Evolutionary conservation across 2,329 filamentous ascomycete genomes (phyloP).

Genomic region (Claviceps africana): DNA sequence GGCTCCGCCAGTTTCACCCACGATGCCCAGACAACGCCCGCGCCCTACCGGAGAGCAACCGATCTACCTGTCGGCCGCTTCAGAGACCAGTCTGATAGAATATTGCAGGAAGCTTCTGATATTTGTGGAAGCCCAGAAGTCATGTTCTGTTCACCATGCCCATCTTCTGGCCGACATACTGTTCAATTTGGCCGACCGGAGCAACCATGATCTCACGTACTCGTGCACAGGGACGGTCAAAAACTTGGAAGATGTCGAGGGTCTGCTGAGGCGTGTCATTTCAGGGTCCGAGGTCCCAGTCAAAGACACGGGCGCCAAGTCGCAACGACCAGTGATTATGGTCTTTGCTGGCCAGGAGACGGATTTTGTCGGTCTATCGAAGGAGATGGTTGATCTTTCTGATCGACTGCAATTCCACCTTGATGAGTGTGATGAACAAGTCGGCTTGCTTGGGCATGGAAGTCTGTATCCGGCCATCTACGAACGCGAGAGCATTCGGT

Average conservation of each 20-base stretch:
- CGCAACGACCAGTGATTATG: slow-evolving; percentile 18
- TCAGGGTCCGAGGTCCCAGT: not conserved
- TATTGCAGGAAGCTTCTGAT: not conserved
- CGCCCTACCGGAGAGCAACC: not conserved
- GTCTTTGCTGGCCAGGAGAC: slow-evolving; percentile 19
- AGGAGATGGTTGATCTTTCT: slow-evolving; percentile 15
- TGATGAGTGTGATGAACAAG: slow-evolving; percentile 2
- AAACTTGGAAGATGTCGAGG: slow-evolving; percentile 10
- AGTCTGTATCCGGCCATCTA: slow-evolving; percentile 22
- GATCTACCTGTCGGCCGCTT: not conserved
- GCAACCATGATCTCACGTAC: not conserved
- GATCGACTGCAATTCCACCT: slow-evolving; percentile 11
- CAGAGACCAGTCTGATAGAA: not conserved
- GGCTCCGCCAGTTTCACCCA: slow-evolving; percentile 3
- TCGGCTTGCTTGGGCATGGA: slow-evolving; percentile 7
- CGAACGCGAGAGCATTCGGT: slow-evolving; percentile 8
- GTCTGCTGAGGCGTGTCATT: slow-evolving; percentile 7
- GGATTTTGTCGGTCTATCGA: slow-evolving; percentile 17
- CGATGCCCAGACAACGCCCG: not conserved
- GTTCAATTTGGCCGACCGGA: not conserved
- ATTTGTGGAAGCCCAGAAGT: not conserved
- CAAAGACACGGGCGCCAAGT: not conserved
- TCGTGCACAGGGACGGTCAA: not conserved
- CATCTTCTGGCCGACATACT: not conserved
- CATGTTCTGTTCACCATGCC: not conserved